phyloP scores from a whole-genome alignment of 352 stramenopile genomes.

The Peronospora destructor region DNA sequence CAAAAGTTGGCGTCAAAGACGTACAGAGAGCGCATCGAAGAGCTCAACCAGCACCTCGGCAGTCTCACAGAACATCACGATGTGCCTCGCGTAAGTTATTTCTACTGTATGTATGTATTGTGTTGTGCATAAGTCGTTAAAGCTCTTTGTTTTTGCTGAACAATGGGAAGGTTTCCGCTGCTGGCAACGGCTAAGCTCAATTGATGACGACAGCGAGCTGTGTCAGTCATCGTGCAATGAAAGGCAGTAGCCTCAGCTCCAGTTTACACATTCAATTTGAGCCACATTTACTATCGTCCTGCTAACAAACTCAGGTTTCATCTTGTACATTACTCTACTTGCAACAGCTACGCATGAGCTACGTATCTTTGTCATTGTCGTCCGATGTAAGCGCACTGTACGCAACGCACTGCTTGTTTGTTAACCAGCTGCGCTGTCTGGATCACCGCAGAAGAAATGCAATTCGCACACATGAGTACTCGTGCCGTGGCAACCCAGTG shows the following conservation, averaged over 20 bases:
- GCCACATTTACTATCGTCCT: conserved; percentile 7
- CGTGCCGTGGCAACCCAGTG: conserved; percentile 65
- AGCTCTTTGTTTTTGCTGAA: not conserved
- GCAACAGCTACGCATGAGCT: conserved; percentile 7
- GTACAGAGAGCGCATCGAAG: conserved; percentile 90
- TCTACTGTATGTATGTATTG: not conserved
- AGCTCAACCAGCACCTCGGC: conserved; percentile 94
- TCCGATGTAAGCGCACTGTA: conserved; percentile 34
- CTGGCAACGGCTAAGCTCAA: conserved; percentile 79
- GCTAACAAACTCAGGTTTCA: conserved; percentile 1
- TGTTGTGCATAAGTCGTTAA: not conserved
- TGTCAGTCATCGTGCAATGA: not conserved
- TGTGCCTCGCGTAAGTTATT: conserved; percentile 87
- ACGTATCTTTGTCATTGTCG: conserved; percentile 22
- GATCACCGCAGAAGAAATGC: conserved; percentile 65
- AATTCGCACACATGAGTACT: conserved; percentile 72
- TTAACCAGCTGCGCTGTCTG: conserved; percentile 52
- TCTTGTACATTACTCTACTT: conserved; percentile 8
- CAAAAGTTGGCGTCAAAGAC: conserved; percentile 82
- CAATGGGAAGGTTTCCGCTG: conserved; percentile 59
- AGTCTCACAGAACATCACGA: conserved; percentile 97
- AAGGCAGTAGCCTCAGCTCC: not conserved
- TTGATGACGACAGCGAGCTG: not conserved
- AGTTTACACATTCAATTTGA: conserved; percentile 11
- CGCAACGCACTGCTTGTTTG: conserved; percentile 45